phyloP scores from a whole-genome alignment of 495 filamentous ascomycete genomes.

The Geoglossum glabrum region DNA sequence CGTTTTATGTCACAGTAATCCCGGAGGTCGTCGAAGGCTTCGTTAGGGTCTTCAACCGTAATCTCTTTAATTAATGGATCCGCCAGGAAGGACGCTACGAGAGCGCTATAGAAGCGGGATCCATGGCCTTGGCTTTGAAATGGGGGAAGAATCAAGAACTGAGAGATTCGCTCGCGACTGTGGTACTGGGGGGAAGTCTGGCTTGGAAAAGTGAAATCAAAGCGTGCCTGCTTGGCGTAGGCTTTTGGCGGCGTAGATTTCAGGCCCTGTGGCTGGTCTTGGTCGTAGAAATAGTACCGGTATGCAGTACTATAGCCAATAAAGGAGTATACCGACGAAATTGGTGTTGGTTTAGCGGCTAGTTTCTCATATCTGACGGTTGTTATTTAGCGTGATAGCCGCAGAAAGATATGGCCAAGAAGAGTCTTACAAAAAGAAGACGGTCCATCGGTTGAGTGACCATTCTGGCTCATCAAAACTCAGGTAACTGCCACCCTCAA shows the following conservation, averaged over 20 bases:
- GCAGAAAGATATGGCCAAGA: background rate
- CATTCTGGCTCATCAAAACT: slow-evolving; percentile 52
- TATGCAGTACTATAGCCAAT: slow-evolving; percentile 80
- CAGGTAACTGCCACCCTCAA: slow-evolving; percentile 68
- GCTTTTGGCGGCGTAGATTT: slow-evolving; percentile 13
- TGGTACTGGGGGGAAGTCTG: slow-evolving; percentile 27
- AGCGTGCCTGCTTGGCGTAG: slow-evolving; percentile 19
- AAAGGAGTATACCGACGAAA: slow-evolving; percentile 42
- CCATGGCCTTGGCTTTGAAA: slow-evolving; percentile 69
- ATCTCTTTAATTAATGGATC: slow-evolving; percentile 52
- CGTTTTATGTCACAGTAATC: slow-evolving; percentile 64
- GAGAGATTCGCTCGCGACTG: slow-evolving; percentile 65
- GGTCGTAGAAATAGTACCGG: slow-evolving; percentile 47
- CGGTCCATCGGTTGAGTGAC: slow-evolving; percentile 62
- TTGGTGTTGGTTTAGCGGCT: slow-evolving; percentile 21
- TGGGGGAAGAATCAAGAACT: slow-evolving; percentile 82
- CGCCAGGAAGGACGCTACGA: slow-evolving; percentile 43
- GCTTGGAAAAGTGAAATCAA: slow-evolving; percentile 24
- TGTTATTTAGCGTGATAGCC: background rate
- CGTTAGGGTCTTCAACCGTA: slow-evolving; percentile 90
- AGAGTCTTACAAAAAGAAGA: slow-evolving; percentile 47
- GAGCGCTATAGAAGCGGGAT: slow-evolving; percentile 55
- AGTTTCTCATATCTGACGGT: slow-evolving; percentile 42
- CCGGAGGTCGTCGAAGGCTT: slow-evolving; percentile 78
- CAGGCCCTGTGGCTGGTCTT: background rate